These are phyloP conservation scores for Pholiota molesta DNA, from an alignment of 768 basidiomycete species.

Conservation along the genomic window DNA sequence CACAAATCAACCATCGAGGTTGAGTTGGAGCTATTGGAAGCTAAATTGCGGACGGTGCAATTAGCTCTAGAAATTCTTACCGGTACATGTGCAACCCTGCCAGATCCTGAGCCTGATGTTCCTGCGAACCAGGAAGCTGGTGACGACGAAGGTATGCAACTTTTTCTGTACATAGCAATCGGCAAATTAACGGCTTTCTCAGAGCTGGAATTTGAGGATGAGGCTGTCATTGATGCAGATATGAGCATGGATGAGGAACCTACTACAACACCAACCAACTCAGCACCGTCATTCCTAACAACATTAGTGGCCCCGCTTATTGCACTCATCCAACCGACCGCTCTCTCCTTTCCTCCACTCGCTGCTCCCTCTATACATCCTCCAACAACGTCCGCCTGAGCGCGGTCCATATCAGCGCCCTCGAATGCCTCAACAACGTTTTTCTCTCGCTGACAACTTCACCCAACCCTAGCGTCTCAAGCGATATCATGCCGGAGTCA, in stretches of 20 bases:
- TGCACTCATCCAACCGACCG: conserved; percentile 70
- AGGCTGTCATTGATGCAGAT: conserved; percentile 35
- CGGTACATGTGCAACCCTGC: conserved; percentile 84
- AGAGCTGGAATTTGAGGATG: conserved; percentile 20
- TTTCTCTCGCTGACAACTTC: conserved; percentile 71
- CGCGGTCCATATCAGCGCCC: conserved; percentile 80
- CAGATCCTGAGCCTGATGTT: conserved; percentile 62
- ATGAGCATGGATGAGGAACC: conserved; percentile 48
- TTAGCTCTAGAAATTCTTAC: conserved; percentile 89
- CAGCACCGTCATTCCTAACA: conserved; percentile 50
- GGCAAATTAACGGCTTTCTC: conserved; percentile 12
- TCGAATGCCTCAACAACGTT: conserved; percentile 91
- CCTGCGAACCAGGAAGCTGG: conserved; percentile 42
- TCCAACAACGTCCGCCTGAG: conserved; percentile 86
- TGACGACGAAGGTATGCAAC: conserved; percentile 34
- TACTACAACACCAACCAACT: conserved; percentile 33
- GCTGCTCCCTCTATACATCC: conserved; percentile 75
- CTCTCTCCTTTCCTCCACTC: conserved; percentile 81
- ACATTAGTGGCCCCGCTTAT: conserved; percentile 71
- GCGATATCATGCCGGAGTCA: conserved; percentile 50
- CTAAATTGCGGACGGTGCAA: conserved; percentile 70
- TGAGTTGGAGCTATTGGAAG: conserved; percentile 76
- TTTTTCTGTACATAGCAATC: neutral
- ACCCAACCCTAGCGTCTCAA: conserved; percentile 40
- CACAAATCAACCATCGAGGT: conserved; percentile 70